A percentile compares a stretch with the other conserved stretches of the same genome.
Conservation (phyloP, 768 basidiomycete genomes). For the Macrolepiota albuminosa region DNA sequence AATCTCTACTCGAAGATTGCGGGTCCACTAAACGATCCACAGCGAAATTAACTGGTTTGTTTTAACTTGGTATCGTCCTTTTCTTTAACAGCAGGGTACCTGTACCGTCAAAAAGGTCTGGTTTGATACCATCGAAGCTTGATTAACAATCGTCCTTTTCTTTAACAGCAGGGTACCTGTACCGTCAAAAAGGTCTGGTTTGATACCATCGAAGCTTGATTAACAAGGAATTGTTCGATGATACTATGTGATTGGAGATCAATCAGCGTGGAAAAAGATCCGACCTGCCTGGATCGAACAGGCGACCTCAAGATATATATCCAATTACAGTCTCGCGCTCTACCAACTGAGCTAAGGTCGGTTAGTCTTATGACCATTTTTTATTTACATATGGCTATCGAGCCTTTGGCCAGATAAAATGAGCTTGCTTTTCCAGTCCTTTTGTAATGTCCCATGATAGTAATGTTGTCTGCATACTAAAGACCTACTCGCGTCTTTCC, state of each 20-base stretch:
- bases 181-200: too few relatives aligned
- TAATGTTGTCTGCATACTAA: slow-evolving; percentile 29
- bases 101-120: too few relatives aligned
- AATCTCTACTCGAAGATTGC: too few relatives aligned
- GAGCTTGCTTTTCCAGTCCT: too few relatives aligned
- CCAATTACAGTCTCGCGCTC: slow-evolving; percentile 41
- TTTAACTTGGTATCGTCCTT: background rate
- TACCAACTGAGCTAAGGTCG: slow-evolving; percentile 45
- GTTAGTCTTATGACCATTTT: background rate
- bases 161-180: too few relatives aligned
- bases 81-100: background rate
- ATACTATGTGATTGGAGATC: too few relatives aligned
- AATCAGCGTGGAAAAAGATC: background rate
- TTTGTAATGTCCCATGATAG: slow-evolving; percentile 8
- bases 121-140: too few relatives aligned
- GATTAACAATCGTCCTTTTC: background rate
- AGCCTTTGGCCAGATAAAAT: too few relatives aligned
- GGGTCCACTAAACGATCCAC: background rate
- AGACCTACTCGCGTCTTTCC: slow-evolving; percentile 38
- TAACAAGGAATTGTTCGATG: too few relatives aligned
- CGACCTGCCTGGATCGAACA: slow-evolving; percentile 18
- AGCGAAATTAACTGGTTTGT: background rate
- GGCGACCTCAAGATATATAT: slow-evolving; percentile 11
- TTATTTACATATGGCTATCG: too few relatives aligned
- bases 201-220: too few relatives aligned